Conservation (phyloP, 2,329 filamentous ascomycete genomes). For the Stromatinia cepivora region DNA sequence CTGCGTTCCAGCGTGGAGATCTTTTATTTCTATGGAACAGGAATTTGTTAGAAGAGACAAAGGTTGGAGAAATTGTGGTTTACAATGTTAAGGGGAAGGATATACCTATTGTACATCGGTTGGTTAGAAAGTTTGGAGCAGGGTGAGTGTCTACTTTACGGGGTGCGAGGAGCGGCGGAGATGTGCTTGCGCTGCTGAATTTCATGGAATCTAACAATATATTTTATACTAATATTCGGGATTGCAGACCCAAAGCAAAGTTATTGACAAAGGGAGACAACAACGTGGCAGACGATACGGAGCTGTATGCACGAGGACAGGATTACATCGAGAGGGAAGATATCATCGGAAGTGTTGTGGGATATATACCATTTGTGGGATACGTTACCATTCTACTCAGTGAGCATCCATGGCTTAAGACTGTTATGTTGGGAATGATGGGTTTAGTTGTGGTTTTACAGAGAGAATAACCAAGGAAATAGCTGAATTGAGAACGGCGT, state of each 20-base stretch:
- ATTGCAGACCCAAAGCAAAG: constrained; percentile 56
- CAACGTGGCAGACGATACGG: constrained; percentile 89
- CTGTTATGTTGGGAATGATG: constrained; percentile 91
- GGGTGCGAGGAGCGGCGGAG: neutral
- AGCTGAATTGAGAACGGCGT: neutral
- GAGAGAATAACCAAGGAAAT: constrained; percentile 60
- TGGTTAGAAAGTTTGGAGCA: constrained; percentile 71
- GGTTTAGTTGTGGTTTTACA: constrained; percentile 90
- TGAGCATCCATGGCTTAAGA: constrained; percentile 97
- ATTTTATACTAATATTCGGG: neutral
- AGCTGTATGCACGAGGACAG: constrained; percentile 83
- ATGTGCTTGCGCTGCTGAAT: neutral
- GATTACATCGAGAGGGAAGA: constrained; percentile 84
- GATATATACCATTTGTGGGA: constrained; percentile 90
- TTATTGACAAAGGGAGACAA: constrained; percentile 98
- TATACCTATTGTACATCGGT: constrained; percentile 94
- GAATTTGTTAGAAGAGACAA: constrained; percentile 54
- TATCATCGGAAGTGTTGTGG: constrained; percentile 89
- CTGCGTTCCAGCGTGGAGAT: constrained; percentile 60
- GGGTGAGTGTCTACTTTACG: constrained; percentile 47
- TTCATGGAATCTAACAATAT: too few species aligned
- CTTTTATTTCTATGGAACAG: constrained; percentile 61
- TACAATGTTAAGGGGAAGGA: constrained; percentile 82
- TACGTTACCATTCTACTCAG: constrained; percentile 96
- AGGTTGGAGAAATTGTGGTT: constrained; percentile 72